Evolutionary conservation across 202 grass and related monocot genomes (phyloP).

Genomic region (Zizania palustris): DNA sequence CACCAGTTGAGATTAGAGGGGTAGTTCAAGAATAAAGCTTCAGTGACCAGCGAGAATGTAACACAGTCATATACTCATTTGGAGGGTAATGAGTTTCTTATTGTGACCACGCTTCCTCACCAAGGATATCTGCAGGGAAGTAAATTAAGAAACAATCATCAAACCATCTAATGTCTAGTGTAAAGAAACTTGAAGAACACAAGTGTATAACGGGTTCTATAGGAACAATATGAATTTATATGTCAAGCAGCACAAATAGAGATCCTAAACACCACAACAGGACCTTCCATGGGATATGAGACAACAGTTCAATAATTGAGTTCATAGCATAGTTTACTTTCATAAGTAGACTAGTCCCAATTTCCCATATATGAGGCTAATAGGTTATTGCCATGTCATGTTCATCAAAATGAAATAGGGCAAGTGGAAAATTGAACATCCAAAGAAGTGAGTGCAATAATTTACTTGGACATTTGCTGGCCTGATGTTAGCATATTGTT

Average conservation of each 20-base stretch:
- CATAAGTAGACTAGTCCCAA: background rate
- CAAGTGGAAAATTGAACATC: background rate
- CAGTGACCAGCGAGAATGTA: constrained; percentile 1
- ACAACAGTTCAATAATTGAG: background rate
- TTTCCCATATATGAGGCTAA: background rate
- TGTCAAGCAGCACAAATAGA: background rate
- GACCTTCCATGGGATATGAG: background rate
- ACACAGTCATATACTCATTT: constrained; percentile 5
- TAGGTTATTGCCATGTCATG: no score
- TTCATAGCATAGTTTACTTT: background rate
- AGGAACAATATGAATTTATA: background rate
- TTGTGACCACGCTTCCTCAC: constrained; percentile 23
- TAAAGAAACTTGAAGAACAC: background rate
- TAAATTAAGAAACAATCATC: constrained; percentile 11
- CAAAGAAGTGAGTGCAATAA: background rate
- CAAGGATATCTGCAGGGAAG: constrained; percentile 19
- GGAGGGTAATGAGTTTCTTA: constrained; percentile 17
- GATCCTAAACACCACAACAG: background rate
- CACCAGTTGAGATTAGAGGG: background rate
- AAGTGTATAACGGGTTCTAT: background rate
- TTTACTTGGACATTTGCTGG: background rate
- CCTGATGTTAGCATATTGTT: background rate
- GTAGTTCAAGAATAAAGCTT: background rate
- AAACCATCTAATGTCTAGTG: constrained; percentile 1
- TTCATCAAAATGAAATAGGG: constrained; percentile 2